Base-by-base conservation (phyloP, 2,329 filamentous ascomycete species). In the Penicillium sp. region DNA sequence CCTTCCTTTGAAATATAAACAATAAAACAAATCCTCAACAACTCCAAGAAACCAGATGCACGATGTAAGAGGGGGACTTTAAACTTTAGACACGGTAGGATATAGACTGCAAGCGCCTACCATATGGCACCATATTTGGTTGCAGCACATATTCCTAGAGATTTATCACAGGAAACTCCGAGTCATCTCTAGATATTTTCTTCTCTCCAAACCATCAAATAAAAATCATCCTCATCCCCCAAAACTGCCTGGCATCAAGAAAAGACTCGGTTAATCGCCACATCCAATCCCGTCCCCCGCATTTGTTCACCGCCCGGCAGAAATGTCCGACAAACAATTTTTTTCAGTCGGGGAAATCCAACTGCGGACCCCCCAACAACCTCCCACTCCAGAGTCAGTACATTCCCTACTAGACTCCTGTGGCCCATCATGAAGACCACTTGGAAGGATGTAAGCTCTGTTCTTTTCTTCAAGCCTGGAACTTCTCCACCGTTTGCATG, bases 351-450 rank as follows among this genome's bases (percentile, higher is more conserved):
- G 56, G 63, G 61, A 64, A 62, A 59, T 57, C 52, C 57, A 55
- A 49, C 48, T 9, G 39, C 60, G 61, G 48, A 57, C 34, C 58
- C 56, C 53, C 55, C 59, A 61, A 63, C 60, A 61, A 58, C 52
- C 57, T 62, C 55, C 63, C 58, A 62, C 58, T 56, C 49, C 46
- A 69, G 65, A 68, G 64, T 70, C 63, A 55, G 46, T 56, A 52
- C 51, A 48, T 28, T 44, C n/a, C 29, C 29, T 56, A 39, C 48
- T 61, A 59, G 59, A 63, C 64, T 68, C 64, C 60, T 52, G 59
- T 59, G 69, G 61, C 64, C 67, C 69, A 74, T 69, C 70, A 83
- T 84, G 81, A 84, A 83, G 79, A 83, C 80, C 44, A 83, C 81
- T 37, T 84, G 81, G 81, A 83, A 84, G 70, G 82, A 84, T 71